phyloP scores from a whole-genome alignment of 2,329 filamentous ascomycete species.

The Xylaria sp. region DNA sequence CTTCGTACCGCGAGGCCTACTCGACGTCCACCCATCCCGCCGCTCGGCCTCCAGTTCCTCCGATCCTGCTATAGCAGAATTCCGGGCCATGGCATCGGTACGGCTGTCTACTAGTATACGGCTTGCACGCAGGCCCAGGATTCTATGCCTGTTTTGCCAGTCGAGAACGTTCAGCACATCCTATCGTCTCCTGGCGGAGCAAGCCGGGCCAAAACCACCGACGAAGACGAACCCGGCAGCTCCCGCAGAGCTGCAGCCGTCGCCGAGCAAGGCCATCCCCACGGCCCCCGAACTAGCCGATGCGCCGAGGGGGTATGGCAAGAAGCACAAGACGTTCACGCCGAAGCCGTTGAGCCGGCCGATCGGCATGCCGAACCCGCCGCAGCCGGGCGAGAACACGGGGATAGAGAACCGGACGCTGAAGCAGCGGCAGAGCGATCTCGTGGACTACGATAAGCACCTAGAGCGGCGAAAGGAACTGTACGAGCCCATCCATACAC shows the following conservation, averaged over 20 bases:
- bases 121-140: slow-evolving; percentile 34
- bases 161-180: slow-evolving; percentile 54
- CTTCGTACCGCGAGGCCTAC: slow-evolving; percentile 2
- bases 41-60: neutral
- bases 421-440: slow-evolving; percentile 73
- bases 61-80: neutral
- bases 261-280: slow-evolving; percentile 31
- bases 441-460: slow-evolving; percentile 85
- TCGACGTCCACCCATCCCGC: neutral
- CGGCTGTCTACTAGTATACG: slow-evolving; percentile 4
- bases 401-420: slow-evolving; percentile 71
- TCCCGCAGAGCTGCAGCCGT: slow-evolving; percentile 1
- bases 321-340: slow-evolving; percentile 56
- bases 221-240: slow-evolving; percentile 8
- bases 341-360: slow-evolving; percentile 68
- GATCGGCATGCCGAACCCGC: slow-evolving; percentile 78
- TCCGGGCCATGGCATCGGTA: neutral
- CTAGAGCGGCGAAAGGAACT: slow-evolving; percentile 74
- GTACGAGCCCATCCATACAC: slow-evolving; percentile 59
- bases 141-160: slow-evolving; percentile 55
- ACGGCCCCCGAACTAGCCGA: slow-evolving; percentile 52
- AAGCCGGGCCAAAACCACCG: slow-evolving; percentile 18
- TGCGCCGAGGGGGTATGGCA: slow-evolving; percentile 63
- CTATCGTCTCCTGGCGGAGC: slow-evolving; percentile 39
- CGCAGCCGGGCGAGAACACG: slow-evolving; percentile 77